Conservation (phyloP, 2,329 filamentous ascomycete species). For the Pseudocercospora crystallina region DNA sequence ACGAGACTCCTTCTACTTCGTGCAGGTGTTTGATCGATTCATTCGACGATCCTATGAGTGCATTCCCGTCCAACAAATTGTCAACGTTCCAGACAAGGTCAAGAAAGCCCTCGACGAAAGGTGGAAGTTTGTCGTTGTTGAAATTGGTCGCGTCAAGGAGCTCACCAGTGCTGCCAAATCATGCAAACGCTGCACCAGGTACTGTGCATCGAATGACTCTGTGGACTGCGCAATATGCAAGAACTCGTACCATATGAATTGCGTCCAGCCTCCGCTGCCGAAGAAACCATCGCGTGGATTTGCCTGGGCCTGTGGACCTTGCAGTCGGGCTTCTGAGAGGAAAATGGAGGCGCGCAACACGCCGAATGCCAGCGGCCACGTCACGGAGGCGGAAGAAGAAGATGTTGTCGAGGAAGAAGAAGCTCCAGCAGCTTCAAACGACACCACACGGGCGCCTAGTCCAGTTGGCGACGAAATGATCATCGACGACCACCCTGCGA, state of each 20-base stretch:
- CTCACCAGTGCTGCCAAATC: constrained; percentile 92
- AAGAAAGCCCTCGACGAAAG: constrained; percentile 94
- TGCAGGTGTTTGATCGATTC: constrained; percentile 96
- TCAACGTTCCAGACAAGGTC: constrained; percentile 93
- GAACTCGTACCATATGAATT: constrained; percentile 98
- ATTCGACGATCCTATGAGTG: constrained; percentile 98
- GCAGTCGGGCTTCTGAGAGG: constrained; percentile 91
- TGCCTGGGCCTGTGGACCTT: constrained; percentile 95
- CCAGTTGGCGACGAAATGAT: constrained; percentile 49
- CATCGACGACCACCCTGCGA: constrained; percentile 62
- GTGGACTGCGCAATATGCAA: constrained; percentile 95
- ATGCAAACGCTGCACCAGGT: constrained; percentile 88
- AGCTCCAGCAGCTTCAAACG: constrained; percentile 50
- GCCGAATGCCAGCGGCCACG: constrained; percentile 62
- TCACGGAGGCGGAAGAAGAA: constrained; percentile 61
- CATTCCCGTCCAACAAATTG: constrained; percentile 85
- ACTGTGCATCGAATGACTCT: constrained; percentile 92
- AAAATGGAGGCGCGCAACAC: constrained; percentile 88
- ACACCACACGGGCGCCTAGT: constrained; percentile 61
- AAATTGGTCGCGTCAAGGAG: constrained; percentile 91
- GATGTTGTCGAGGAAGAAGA: constrained; percentile 69
- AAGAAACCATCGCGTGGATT: constrained; percentile 98
- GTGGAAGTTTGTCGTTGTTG: constrained; percentile 94
- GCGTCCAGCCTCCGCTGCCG: constrained; percentile 83
- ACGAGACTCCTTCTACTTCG: constrained; percentile 92